Evolutionary conservation across 1,139 yeast genomes (phyloP), one percentile per base, ranked within the genome.

Genomic region (Geotrichum candidum): DNA sequence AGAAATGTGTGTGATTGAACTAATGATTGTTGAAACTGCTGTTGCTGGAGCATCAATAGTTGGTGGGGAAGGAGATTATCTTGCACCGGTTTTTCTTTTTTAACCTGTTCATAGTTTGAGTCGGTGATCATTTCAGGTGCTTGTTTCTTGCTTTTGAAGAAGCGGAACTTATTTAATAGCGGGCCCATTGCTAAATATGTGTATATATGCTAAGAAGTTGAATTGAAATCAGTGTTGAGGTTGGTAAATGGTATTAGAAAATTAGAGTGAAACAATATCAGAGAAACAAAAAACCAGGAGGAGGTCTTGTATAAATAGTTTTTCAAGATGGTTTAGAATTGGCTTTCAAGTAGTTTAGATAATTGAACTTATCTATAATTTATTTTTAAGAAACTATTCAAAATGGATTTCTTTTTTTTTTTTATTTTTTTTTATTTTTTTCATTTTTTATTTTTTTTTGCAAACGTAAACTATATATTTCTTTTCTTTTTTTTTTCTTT

Each of bases 101-200:
- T 38, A 38, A 5, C 45, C 18, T 11, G 15, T 15, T 15, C 18
- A 31, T 52, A 59, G 31, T 29, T 52, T 10, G 56, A 33, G 56
- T 55, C 46, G 23, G 56, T 54, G 22, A 59, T 51, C 62, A 59
- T 59, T 52, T 59, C 62, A 9, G 62, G 62, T 5, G 59, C 9
- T 41, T 56, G 53, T 18, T 53, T 59, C 18, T 51, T 55, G 35
- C 48, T 58, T 38, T n/a, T 38, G 45, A 38, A 38, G 45, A 38
- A 38, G n/a, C 45, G 45, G n/a, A 38, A 38, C 18, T 13, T 38
- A 15, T 38, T 38, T 38, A 38, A 38, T 38, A 18, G 45, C n/a
- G 45, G 45, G 18, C 45, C 45, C 45, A 38, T 38, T 38, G 45
- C 15, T 11, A n/a, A 38, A 3, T 38, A 2, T 38, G 27, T 25